Percentiles rank a stretch among this genome's conserved stretches.
Conservation (phyloP, 2,329 filamentous ascomycete species). For the Karstenula rhodostoma region DNA sequence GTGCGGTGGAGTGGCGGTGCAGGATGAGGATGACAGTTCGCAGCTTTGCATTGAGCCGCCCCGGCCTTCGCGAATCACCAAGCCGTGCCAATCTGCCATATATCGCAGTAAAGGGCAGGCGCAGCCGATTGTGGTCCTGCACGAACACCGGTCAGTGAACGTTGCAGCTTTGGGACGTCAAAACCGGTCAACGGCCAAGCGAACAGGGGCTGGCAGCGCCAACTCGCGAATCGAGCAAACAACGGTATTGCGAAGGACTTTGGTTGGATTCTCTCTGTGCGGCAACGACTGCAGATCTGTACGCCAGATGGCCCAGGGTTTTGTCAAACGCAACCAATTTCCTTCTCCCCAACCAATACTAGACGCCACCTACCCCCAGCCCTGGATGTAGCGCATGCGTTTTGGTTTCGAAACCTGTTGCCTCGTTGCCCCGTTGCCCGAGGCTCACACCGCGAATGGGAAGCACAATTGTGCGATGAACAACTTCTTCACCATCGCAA, state of each 20-base stretch:
- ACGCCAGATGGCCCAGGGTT: background rate
- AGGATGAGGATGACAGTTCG: background rate
- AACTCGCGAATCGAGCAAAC: too few relatives aligned
- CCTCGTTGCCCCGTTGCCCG: background rate
- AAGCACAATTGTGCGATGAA: conserved; percentile 10
- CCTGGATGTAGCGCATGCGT: background rate
- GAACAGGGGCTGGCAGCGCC: too few relatives aligned
- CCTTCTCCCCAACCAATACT: background rate
- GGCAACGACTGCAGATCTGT: background rate
- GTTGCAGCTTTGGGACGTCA: background rate
- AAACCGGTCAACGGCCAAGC: too few relatives aligned
- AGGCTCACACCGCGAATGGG: background rate
- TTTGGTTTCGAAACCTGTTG: background rate
- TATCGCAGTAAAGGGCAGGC: background rate
- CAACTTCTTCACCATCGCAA: background rate
- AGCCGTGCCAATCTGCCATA: background rate
- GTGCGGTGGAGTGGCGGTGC: conserved; percentile 8
- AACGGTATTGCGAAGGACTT: too few relatives aligned
- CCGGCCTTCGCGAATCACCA: background rate
- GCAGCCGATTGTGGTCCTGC: background rate
- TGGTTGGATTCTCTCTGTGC: too few relatives aligned
- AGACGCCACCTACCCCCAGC: background rate
- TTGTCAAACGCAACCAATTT: background rate
- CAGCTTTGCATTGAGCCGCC: background rate
- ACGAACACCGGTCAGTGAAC: background rate